Percentiles rank a stretch among this genome's conserved stretches.
Conservation (phyloP, 139 green algal species). For the Volvox africanus region DNA sequence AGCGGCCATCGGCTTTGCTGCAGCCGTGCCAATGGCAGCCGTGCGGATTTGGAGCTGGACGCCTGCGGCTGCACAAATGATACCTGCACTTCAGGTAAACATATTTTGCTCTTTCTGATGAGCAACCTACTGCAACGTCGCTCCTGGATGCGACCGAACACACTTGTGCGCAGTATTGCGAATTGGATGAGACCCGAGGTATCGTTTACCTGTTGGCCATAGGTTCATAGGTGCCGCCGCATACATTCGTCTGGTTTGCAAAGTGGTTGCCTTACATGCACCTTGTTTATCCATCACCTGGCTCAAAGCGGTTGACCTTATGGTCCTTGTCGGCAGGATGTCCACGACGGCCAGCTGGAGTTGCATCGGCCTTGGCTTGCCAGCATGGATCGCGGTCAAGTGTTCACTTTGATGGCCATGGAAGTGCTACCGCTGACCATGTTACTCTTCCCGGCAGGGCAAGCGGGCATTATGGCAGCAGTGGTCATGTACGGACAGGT, state of each 20-base stretch:
- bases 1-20: not conserved
- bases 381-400: constrained; percentile 33
- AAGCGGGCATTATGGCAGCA: constrained; percentile 40
- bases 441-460: constrained; percentile 57
- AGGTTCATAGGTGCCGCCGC: too few species aligned
- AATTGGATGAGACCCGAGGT: too few species aligned
- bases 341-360: constrained; percentile 45
- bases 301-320: not conserved
- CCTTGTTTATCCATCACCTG: not conserved
- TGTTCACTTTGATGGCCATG: constrained; percentile 46
- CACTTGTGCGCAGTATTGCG: not conserved
- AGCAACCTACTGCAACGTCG: not conserved
- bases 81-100: constrained; percentile 47
- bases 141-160: not conserved
- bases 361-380: constrained; percentile 48
- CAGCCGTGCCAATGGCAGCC: constrained; percentile 41
- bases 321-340: constrained; percentile 26
- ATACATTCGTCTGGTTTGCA: not conserved
- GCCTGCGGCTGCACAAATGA: not conserved
- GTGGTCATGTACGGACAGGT: constrained; percentile 49
- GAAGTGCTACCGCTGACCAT: constrained; percentile 54
- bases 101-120: too few species aligned
- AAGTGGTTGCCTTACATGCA: not conserved
- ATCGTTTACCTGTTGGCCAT: too few species aligned
- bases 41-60: constrained; percentile 53